These are phyloP conservation scores for Singerocomus rubriflavus DNA, from an alignment of 1,284 basidiomycete species.

Conservation along the genomic window DNA sequence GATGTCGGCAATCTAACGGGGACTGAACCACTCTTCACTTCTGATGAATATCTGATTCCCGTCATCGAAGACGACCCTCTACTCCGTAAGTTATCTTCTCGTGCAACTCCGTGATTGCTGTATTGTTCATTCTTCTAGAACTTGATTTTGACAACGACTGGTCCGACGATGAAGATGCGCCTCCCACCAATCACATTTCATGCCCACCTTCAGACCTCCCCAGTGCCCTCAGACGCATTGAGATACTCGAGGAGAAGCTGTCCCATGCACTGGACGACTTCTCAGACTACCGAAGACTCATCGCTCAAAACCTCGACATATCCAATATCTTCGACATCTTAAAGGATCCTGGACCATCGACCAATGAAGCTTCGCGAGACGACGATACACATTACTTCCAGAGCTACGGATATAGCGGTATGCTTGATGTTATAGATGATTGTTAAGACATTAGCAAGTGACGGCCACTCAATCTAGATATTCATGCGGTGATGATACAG, in stretches of 20 bases:
- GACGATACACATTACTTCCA: slow-evolving; percentile 96
- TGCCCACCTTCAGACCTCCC: slow-evolving; percentile 33
- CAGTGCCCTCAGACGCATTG: slow-evolving; percentile 45
- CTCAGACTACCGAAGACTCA: slow-evolving; percentile 54
- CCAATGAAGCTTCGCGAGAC: slow-evolving; percentile 46
- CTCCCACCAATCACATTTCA: slow-evolving; percentile 18
- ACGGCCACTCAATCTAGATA: slow-evolving; percentile 45
- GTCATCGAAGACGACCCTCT: slow-evolving; percentile 81
- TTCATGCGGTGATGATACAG: slow-evolving; percentile 77
- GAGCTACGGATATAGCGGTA: slow-evolving; percentile 90
- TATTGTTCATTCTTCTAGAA: slow-evolving; percentile 38
- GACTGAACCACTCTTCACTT: slow-evolving; percentile 59
- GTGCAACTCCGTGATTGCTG: background rate
- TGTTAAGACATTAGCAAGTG: background rate
- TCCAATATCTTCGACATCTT: slow-evolving; percentile 42
- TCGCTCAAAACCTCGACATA: slow-evolving; percentile 50
- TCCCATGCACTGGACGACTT: slow-evolving; percentile 52
- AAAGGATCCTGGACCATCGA: slow-evolving; percentile 37
- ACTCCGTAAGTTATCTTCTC: slow-evolving; percentile 60
- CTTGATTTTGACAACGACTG: slow-evolving; percentile 66
- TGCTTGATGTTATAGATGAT: slow-evolving; percentile 17
- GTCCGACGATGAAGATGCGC: slow-evolving; percentile 54
- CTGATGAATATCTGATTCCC: slow-evolving; percentile 79
- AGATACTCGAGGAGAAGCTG: slow-evolving; percentile 52
- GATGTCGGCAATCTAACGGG: slow-evolving; percentile 50